A percentile compares a stretch with the other conserved stretches of the same genome.
phyloP scores from a whole-genome alignment of 225 moss, liverwort and hornwort species.

The Pseudisothecium myosuroides region DNA sequence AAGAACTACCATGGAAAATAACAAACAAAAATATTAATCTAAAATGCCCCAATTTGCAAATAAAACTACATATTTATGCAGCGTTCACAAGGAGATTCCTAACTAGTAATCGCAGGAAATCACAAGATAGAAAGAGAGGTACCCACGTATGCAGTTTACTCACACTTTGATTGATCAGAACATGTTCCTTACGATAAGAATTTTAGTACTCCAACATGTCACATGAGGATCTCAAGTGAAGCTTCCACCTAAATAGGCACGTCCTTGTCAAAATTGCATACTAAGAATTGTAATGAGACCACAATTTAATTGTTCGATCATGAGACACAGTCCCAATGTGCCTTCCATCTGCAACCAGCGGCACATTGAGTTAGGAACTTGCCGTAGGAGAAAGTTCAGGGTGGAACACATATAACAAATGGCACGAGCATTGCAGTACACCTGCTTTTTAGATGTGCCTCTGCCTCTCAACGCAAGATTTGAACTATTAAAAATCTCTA shows the following conservation, averaged over 20 bases:
- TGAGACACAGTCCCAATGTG: slow-evolving; percentile 84
- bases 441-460: background rate
- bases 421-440: background rate
- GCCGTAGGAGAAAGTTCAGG: background rate
- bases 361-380: background rate
- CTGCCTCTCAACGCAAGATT: background rate
- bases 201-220: background rate
- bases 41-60: background rate
- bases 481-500: background rate
- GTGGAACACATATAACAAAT: background rate
- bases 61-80: background rate
- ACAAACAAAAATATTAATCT: background rate
- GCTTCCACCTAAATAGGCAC: background rate
- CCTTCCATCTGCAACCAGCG: slow-evolving; percentile 58
- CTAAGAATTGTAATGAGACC: slow-evolving; percentile 53
- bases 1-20: background rate
- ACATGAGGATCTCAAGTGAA: background rate
- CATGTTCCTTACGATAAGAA: background rate
- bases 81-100: background rate
- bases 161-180: background rate
- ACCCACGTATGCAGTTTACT: background rate
- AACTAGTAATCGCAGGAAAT: background rate
- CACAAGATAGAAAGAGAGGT: background rate
- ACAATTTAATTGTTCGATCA: slow-evolving; percentile 88
- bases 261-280: background rate